Percentiles rank a stretch among this genome's conserved stretches.
Evolutionary conservation across 2,329 filamentous ascomycete genomes (phyloP).

Genomic region (Penicillium sp.): DNA sequence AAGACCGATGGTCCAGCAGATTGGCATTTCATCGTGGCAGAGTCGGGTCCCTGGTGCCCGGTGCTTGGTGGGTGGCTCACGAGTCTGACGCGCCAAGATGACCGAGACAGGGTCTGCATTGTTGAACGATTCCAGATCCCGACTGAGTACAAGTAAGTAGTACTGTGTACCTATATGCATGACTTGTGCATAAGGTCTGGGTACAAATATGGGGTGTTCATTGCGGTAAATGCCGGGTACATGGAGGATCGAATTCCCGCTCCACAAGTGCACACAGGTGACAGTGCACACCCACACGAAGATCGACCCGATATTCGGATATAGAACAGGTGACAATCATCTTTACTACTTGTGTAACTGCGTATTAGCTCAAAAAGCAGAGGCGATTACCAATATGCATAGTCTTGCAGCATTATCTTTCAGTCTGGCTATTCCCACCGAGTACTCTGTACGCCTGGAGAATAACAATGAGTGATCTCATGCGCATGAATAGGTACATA

Average conservation of each 20-base stretch:
- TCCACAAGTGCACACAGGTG: too few relatives aligned
- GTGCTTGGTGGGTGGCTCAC: background rate
- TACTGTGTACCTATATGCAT: too few relatives aligned
- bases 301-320: background rate
- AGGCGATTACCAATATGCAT: too few relatives aligned
- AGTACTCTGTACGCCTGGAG: too few relatives aligned
- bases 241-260: too few relatives aligned
- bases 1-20: background rate
- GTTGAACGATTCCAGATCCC: background rate
- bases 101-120: background rate
- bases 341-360: background rate
- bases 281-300: too few relatives aligned
- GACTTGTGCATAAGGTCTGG: too few relatives aligned
- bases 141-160: too few relatives aligned
- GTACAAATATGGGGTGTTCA: background rate
- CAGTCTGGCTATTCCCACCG: background rate
- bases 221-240: too few relatives aligned
- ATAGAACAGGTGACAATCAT: background rate
- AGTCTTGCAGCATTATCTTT: background rate
- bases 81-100: background rate
- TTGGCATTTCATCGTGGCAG: constrained; percentile 3
- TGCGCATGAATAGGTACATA: too few relatives aligned
- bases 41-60: background rate
- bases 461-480: too few relatives aligned
- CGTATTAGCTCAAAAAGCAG: background rate